Evolutionary conservation across 2,329 filamentous ascomycete genomes (phyloP), one percentile per base, ranked within the genome.

Genomic region (Blastomyces gilchristii): DNA sequence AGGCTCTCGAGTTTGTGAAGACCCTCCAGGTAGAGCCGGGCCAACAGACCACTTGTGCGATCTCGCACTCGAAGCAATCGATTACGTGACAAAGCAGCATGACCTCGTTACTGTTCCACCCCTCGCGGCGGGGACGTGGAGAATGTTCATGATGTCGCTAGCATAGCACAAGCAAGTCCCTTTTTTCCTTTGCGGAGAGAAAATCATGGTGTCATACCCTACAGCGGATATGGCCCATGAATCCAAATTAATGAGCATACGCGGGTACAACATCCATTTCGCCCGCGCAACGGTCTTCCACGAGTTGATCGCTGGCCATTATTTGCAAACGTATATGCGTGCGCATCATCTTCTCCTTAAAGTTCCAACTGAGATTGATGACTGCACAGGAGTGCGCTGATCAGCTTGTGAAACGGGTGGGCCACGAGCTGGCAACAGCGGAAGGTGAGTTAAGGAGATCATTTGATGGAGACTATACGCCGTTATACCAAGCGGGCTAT

Each of bases 361-460:
- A 79, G 49, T 86, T 85, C 64, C 83, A 86, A 68, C 76, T 86
- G 0, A 82, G 82, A 1, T 69, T 79, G 65, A 79, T 84, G 77
- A 78, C 73, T 11, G 77, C 83, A 1, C 75, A 77, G 63, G 79
- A 84, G 67, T 85, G 82, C 61, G 78, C 86, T 18, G 81, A 86
- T 64, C 68, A 84, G 62, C 75, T 86, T 1, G 82, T 85, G 0
- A 71, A 82, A 34, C 76, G 76, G 70, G 83, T 85, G 0, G 83
- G 83, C 0, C 84, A 86, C 67, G 83, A 86, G 71, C 75, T 81
- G 7, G 79, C 80, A 0, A 85, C 81, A 2, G 84, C 84, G 0
- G 83, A 86, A 69, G 84, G 82, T 0, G 84, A 86, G 70, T 83
- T 86, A 0, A 75, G 83, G 18, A 72, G 84, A 34, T 83, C 80